Evolutionary conservation across 2,329 filamentous ascomycete species (phyloP), one percentile per base, ranked within the genome.

Genomic region (Exutisphaerella laricina): DNA sequence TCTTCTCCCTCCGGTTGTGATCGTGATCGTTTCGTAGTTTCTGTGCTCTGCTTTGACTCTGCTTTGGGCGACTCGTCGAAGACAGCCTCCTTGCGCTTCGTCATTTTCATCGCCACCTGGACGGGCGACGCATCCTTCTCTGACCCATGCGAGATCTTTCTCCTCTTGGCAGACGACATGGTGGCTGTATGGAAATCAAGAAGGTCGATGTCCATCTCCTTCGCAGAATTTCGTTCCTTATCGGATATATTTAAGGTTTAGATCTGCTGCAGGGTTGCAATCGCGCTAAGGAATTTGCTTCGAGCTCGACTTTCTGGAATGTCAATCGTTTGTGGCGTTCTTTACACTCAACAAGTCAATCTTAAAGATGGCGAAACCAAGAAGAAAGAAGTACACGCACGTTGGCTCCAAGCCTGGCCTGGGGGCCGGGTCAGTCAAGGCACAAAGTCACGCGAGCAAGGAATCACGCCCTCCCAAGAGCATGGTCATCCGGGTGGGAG

Each of bases 401-500:
- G 67, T 82, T 41, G 80, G 82, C 48, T 78, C 82, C 38, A 44
- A 39, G 35, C 41, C 41, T 17, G 41, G 41, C 18, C 41, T 44
- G 7, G 41, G 41, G 7, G 35, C 41, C 14, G 41, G 28, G 12
- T 44, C 41, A 26, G 75, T 72, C 49, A 78, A 78, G 55, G 76
- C 51, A 52, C 72, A 58, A 42, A 62, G 75, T 32, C 48, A 76
- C 51, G 70, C 74, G 31, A 75, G 78, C 44, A 41, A 46, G 8
- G 79, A 81, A 66, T 41, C 77, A 40, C 79, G 81, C 52, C 76
- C 81, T 39, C 92, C 92, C 23, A 96, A 96, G 75, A 94, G 85
- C 64, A 96, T 98, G 90, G 90, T 98, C 45, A 95, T 98, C 66
- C 86, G 92, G 56, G 89, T 96, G 59, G 92, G 92, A 58, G 90